Evolutionary conservation across 768 basidiomycete species (phyloP), one percentile per base, ranked within the genome.

Genomic region (Panellus pusillus): DNA sequence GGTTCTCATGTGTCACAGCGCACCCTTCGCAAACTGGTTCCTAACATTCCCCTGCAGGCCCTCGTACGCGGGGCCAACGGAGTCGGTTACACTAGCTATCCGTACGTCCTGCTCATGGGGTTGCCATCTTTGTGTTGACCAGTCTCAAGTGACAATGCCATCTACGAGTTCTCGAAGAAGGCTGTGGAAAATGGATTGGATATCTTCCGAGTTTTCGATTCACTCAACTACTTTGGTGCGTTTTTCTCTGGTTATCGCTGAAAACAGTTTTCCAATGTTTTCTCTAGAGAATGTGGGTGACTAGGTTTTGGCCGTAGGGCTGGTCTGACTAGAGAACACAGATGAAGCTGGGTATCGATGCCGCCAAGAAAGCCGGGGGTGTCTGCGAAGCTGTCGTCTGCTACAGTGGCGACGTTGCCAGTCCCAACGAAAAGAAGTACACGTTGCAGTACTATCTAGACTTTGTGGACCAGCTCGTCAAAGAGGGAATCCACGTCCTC

Each of bases 121-220:
- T 9, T 47, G 36, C 20, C 20, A 17, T 1, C 42, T 52, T 44
- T 52, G 32, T 43, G 37, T 41, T 60, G 57, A 68, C 56, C 42
- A 18, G 19, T 20, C 48, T 18, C 44, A 58, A 93, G 91, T 27
- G 95, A 98, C 70, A 99, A 99, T 64, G 96, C 92, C 53, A 98
- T 99, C 71, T 99, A 99, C 73, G 97, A 97, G 71, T 99, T 99
- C 77, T 97, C 92, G 57, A 96, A 95, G 79, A 96, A 96, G 70
- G 97, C 97, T 19, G 96, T 99, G n/a, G 94, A 98, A 74, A 97
- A 98, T 63, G 97, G 97, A 67, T 82, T 98, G 44, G 97, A 99
- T 73, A 99, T 99, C 69, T 99, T 99, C 91, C 84, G 97, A 66
- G 93, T 99, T 48, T 99, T 99, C 64, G 97, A 99, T 71, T 98